Conservation (phyloP, 2,329 filamentous ascomycete genomes). For the Pyricularia sp. region DNA sequence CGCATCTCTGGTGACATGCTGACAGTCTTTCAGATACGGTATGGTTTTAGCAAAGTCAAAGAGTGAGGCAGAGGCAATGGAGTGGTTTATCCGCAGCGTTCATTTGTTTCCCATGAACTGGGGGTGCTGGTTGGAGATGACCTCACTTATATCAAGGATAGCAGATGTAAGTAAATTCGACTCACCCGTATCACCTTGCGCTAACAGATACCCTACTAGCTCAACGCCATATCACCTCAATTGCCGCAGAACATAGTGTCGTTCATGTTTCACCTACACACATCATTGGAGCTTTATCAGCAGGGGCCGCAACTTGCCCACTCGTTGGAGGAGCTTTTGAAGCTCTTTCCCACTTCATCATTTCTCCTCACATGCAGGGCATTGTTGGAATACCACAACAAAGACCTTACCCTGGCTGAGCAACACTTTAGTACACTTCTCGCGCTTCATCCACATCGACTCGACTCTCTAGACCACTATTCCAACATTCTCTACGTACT, state of each 20-base stretch:
- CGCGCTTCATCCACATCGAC: constrained; percentile 61
- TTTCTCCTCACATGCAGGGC: constrained; percentile 89
- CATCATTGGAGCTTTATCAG: constrained; percentile 86
- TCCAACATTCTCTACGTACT: constrained; percentile 97
- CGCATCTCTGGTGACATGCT: not conserved
- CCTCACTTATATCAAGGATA: constrained; percentile 64
- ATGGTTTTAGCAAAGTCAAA: constrained; percentile 85
- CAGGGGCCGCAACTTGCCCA: constrained; percentile 66
- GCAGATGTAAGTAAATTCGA: constrained; percentile 59
- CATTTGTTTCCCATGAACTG: constrained; percentile 91
- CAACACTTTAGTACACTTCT: constrained; percentile 69
- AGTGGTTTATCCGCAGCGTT: constrained; percentile 81
- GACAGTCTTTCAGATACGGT: constrained; percentile 52
- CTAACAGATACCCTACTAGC: constrained; percentile 33
- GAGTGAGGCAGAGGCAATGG: constrained; percentile 75
- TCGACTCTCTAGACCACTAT: constrained; percentile 91
- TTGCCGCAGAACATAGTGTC: constrained; percentile 87
- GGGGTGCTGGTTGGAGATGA: constrained; percentile 93
- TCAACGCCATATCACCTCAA: constrained; percentile 60
- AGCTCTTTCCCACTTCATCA: constrained; percentile 78
- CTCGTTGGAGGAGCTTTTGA: constrained; percentile 66
- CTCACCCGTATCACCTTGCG: not conserved
- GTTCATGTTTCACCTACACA: constrained; percentile 87
- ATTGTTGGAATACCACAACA: constrained; percentile 81
- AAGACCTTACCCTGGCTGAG: constrained; percentile 62